Percentiles rank a stretch among this genome's conserved stretches.
Evolutionary conservation across 2,329 filamentous ascomycete species (phyloP).

Genomic region (Exophiala oligosperma): DNA sequence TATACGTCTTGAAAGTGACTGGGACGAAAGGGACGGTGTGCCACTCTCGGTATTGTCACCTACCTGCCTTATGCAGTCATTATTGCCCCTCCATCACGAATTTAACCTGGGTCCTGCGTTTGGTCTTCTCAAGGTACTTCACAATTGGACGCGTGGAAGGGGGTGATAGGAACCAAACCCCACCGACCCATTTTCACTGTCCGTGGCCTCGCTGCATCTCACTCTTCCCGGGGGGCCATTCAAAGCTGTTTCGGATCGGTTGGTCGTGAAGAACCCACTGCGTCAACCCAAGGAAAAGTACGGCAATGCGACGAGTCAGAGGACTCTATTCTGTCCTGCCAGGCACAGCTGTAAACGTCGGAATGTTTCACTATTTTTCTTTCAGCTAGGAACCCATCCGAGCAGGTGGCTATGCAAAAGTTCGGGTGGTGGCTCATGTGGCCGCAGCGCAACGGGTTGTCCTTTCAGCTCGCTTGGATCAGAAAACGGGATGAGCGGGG

Average conservation of each 20-base stretch:
- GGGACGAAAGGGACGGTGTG: too few relatives aligned
- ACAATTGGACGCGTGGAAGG: constrained; percentile 1
- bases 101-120: background rate
- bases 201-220: background rate
- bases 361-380: background rate
- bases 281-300: background rate
- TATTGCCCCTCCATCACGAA: background rate
- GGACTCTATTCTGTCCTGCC: background rate
- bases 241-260: background rate
- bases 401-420: background rate
- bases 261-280: background rate
- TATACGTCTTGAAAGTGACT: background rate
- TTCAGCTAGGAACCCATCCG: too few relatives aligned
- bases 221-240: background rate
- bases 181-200: background rate
- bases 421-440: too few relatives aligned
- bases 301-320: too few relatives aligned
- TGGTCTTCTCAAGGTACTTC: background rate
- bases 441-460: too few relatives aligned
- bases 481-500: too few relatives aligned
- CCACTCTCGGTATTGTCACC: background rate
- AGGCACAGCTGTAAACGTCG: background rate
- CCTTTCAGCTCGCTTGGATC: too few relatives aligned
- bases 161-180: background rate
- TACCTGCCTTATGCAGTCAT: background rate